Percentiles rank a stretch among this genome's conserved stretches.
Evolutionary conservation across 495 filamentous ascomycete species (phyloP).

Genomic region (Podospora australis): DNA sequence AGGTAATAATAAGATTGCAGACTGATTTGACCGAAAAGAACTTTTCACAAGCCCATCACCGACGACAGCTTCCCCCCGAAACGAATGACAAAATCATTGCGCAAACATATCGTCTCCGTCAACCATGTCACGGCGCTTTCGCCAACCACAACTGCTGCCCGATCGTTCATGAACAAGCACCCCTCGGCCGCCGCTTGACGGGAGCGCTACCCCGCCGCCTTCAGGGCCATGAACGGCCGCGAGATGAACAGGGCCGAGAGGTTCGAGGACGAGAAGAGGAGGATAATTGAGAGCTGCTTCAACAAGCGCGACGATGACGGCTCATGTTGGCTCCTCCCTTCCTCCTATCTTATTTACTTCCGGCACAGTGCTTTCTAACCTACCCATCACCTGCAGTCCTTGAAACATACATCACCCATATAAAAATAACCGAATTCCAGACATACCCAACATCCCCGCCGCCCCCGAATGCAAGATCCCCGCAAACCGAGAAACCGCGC

Average conservation of each 20-base stretch:
- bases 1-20: too few relatives aligned
- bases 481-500: constrained; percentile 76
- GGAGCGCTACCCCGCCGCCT: constrained; percentile 12
- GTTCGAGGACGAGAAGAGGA: constrained; percentile 92
- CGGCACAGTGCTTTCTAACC: constrained; percentile 25
- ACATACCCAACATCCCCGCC: constrained; percentile 78
- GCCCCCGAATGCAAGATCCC: constrained; percentile 58
- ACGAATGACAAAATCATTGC: background rate
- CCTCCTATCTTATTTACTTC: background rate
- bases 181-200: constrained; percentile 12
- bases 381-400: constrained; percentile 46
- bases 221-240: constrained; percentile 27
- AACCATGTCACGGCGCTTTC: constrained; percentile 7
- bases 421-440: constrained; percentile 79
- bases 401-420: constrained; percentile 97
- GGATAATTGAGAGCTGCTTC: constrained; percentile 91
- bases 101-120: background rate
- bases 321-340: constrained; percentile 50
- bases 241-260: constrained; percentile 68
- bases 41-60: too few relatives aligned
- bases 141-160: constrained; percentile 14
- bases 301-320: constrained; percentile 79
- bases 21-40: too few relatives aligned
- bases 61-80: too few relatives aligned
- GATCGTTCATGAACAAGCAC: constrained; percentile 21